Percentiles rank a stretch among this genome's conserved stretches.
phyloP scores from a whole-genome alignment of 2,329 filamentous ascomycete genomes.

The Sclerotinia minor region DNA sequence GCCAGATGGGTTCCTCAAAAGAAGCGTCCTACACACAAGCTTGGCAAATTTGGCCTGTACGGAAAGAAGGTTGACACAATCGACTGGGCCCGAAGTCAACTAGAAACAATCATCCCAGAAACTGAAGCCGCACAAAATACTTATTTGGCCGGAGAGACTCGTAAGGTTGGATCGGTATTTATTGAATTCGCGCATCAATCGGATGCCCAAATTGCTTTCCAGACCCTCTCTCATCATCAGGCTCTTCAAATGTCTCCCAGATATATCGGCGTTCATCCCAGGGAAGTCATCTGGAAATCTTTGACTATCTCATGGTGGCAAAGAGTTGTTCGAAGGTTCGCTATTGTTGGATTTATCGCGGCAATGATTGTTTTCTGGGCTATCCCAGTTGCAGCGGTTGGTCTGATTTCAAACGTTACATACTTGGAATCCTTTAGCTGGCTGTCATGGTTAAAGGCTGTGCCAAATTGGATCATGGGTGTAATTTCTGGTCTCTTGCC shows the following conservation, averaged over 20 bases:
- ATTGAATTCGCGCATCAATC: slow-evolving; percentile 84
- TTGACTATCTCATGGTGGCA: slow-evolving; percentile 86
- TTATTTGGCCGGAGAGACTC: slow-evolving; percentile 64
- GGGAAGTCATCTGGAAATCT: slow-evolving; percentile 85
- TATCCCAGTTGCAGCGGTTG: slow-evolving; percentile 73
- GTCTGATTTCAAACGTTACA: slow-evolving; percentile 80
- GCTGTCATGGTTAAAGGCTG: slow-evolving; percentile 69
- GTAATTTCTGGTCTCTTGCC: slow-evolving; percentile 85
- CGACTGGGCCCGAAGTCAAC: slow-evolving; percentile 78
- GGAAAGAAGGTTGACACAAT: slow-evolving; percentile 94
- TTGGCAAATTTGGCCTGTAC: slow-evolving; percentile 67
- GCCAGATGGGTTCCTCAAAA: slow-evolving; percentile 72
- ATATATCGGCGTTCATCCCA: slow-evolving; percentile 78
- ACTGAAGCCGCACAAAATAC: slow-evolving; percentile 67
- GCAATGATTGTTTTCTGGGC: slow-evolving; percentile 87
- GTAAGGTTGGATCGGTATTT: slow-evolving; percentile 69
- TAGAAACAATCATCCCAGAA: slow-evolving; percentile 72
- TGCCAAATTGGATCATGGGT: slow-evolving; percentile 72
- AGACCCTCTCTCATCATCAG: slow-evolving; percentile 83
- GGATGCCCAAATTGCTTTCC: slow-evolving; percentile 82
- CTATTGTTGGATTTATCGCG: slow-evolving; percentile 69
- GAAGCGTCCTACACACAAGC: slow-evolving; percentile 73
- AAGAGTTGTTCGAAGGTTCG: slow-evolving; percentile 69
- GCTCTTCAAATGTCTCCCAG: slow-evolving; percentile 81
- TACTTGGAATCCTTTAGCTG: slow-evolving; percentile 66